These are phyloP conservation scores for Aspergillus phoenicis DNA, from an alignment of 2,329 filamentous ascomycete species.

Conservation along the genomic window DNA sequence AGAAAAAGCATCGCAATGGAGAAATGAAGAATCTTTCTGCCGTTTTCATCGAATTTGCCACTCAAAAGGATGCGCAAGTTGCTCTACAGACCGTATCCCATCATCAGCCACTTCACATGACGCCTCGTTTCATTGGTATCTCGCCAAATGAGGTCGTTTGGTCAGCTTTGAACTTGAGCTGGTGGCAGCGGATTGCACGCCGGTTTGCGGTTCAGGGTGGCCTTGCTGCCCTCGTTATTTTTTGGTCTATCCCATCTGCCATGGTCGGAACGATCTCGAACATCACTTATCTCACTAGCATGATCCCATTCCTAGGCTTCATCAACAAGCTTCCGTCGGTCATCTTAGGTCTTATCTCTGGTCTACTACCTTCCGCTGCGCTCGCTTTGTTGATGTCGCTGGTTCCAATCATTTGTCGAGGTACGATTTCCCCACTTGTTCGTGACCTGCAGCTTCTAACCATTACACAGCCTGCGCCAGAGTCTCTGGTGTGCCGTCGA, in stretches of 20 bases:
- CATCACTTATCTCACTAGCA: constrained; percentile 64
- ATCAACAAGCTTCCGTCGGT: constrained; percentile 68
- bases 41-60: constrained; percentile 86
- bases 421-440: constrained; percentile 49
- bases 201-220: constrained; percentile 69
- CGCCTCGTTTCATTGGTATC: constrained; percentile 82
- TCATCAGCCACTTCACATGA: constrained; percentile 83
- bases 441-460: not conserved
- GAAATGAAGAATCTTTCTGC: constrained; percentile 69
- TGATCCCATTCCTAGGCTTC: constrained; percentile 68
- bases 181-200: constrained; percentile 80
- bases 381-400: constrained; percentile 84
- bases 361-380: constrained; percentile 77
- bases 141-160: constrained; percentile 86
- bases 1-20: constrained; percentile 65
- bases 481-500: constrained; percentile 76
- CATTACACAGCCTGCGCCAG: constrained; percentile 67
- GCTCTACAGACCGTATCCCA: constrained; percentile 84
- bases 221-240: constrained; percentile 76
- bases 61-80: constrained; percentile 78
- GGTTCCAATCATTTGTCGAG: constrained; percentile 77
- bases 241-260: constrained; percentile 77
- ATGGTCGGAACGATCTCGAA: constrained; percentile 88
- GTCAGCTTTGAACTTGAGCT: constrained; percentile 76
- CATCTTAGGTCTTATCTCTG: constrained; percentile 79